Conservation (phyloP, 2,329 filamentous ascomycete genomes). For the Trichoderma aggressivum region DNA sequence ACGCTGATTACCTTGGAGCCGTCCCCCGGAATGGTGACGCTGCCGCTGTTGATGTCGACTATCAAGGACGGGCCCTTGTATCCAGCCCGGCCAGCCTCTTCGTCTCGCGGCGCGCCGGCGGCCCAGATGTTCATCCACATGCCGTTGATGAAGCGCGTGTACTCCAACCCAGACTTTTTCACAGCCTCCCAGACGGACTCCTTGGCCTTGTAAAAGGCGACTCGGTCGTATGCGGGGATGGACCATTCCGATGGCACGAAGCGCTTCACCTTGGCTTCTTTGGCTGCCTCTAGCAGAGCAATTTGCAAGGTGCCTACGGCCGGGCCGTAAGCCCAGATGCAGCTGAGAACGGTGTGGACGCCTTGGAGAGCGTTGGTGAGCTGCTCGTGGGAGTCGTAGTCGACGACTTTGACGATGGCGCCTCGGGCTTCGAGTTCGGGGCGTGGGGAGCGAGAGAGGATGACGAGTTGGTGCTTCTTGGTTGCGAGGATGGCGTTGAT, state of each 20-base stretch:
- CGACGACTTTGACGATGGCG: neutral
- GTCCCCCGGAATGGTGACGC: neutral
- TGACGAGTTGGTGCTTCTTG: constrained; percentile 11
- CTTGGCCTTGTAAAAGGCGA: constrained; percentile 3
- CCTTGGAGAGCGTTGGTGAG: constrained; percentile 7
- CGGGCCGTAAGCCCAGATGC: constrained; percentile 3
- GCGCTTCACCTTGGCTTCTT: constrained; percentile 4
- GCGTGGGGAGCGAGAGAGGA: constrained; percentile 5
- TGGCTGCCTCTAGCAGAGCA: constrained; percentile 9
- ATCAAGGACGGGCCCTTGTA: neutral
- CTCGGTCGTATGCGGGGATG: neutral
- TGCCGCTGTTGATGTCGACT: neutral
- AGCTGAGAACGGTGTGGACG: constrained; percentile 14
- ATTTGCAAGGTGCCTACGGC: neutral
- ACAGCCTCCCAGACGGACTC: constrained; percentile 8
- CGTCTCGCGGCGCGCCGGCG: neutral
- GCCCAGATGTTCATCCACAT: constrained; percentile 17
- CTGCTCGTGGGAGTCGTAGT: neutral
- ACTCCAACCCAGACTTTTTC: constrained; percentile 6
- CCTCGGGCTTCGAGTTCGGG: constrained; percentile 2
- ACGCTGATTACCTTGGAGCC: neutral
- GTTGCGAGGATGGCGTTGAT: constrained; percentile 9
- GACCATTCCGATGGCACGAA: constrained; percentile 6
- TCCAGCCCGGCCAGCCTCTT: neutral
- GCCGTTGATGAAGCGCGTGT: constrained; percentile 15